phyloP scores from a whole-genome alignment of 1,284 basidiomycete genomes.

The Papiliotrema laurentii region DNA sequence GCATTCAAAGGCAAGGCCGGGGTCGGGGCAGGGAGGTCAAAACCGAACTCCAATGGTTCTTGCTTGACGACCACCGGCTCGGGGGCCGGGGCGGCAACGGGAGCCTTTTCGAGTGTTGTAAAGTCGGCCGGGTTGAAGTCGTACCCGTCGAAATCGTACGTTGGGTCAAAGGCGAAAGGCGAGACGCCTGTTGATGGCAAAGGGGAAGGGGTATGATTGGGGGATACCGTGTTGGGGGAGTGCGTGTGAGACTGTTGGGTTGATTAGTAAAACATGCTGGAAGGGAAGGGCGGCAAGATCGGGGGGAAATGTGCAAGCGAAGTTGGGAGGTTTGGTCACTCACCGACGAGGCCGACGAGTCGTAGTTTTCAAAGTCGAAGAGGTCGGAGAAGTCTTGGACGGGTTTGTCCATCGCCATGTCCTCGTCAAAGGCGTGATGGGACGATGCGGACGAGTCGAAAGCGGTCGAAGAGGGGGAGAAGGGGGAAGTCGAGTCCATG shows the following conservation, averaged over 20 bases:
- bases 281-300: not conserved
- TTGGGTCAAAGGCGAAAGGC: constrained; percentile 15
- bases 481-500: too few species aligned
- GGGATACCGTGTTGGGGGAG: constrained; percentile 38
- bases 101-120: constrained; percentile 16
- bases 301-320: not conserved
- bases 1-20: not conserved
- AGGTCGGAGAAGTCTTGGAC: constrained; percentile 37
- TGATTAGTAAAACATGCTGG: not conserved
- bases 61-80: constrained; percentile 26
- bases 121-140: constrained; percentile 24
- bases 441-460: constrained; percentile 14
- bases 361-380: constrained; percentile 41
- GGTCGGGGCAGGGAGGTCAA: constrained; percentile 4
- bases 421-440: constrained; percentile 6
- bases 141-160: constrained; percentile 8
- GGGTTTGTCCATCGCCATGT: constrained; percentile 26
- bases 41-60: constrained; percentile 32
- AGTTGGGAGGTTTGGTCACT: constrained; percentile 9
- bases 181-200: constrained; percentile 10
- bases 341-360: constrained; percentile 24
- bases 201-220: constrained; percentile 42
- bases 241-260: constrained; percentile 23
- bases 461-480: constrained; percentile 26
- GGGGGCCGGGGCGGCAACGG: not conserved